phyloP scores from a whole-genome alignment of 352 stramenopile genomes.

The Pythium pectinolyticum region DNA sequence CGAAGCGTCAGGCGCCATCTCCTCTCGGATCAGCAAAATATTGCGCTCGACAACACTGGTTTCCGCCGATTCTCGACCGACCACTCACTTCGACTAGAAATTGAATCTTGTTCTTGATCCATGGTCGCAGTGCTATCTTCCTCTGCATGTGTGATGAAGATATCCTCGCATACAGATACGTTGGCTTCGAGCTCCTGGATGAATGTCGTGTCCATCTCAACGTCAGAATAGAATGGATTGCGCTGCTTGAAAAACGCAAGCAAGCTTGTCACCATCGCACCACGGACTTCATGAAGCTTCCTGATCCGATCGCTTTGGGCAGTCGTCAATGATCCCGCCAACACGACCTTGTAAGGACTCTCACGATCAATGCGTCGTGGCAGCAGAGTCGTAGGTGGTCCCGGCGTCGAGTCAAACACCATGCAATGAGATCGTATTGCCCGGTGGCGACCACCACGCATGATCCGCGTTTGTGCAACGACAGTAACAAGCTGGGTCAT shows the following conservation, averaged over 20 bases:
- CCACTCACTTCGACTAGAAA: background rate
- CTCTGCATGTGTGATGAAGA: background rate
- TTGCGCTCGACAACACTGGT: background rate
- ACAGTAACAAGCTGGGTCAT: conserved; percentile 30
- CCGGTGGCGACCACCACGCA: conserved; percentile 25
- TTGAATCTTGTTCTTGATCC: conserved; percentile 5
- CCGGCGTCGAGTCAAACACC: conserved; percentile 28
- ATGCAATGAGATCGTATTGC: conserved; percentile 29
- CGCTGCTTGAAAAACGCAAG: conserved; percentile 8
- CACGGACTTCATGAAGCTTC: conserved; percentile 18
- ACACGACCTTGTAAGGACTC: conserved; percentile 21
- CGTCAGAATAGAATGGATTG: conserved; percentile 14
- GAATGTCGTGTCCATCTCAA: background rate
- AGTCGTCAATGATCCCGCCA: conserved; percentile 24
- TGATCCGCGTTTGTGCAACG: conserved; percentile 23
- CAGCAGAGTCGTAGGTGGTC: conserved; percentile 19
- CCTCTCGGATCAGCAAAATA: background rate
- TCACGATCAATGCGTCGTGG: conserved; percentile 13
- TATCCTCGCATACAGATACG: background rate
- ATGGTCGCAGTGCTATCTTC: background rate
- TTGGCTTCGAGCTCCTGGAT: background rate
- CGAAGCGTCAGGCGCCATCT: background rate
- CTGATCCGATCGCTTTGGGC: conserved; percentile 15
- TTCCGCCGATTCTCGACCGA: background rate
- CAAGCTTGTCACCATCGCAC: background rate